Percentiles rank a stretch among this genome's conserved stretches.
Conservation (phyloP, 257 asterid species). For the Petunia secreta region DNA sequence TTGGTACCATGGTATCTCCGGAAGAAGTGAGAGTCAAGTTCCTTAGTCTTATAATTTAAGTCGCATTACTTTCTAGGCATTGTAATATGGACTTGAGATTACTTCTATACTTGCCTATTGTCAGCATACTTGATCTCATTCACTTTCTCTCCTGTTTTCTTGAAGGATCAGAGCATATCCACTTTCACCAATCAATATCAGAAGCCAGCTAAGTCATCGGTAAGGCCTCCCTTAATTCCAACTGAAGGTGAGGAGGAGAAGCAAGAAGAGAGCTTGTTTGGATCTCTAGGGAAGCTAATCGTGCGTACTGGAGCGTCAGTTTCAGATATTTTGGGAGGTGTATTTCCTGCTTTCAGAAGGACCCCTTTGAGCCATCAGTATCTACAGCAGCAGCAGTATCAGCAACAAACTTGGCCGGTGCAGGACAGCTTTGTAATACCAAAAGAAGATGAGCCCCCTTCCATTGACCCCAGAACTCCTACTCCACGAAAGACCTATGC, state of each 20-base stretch:
- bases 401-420: constrained; percentile 66
- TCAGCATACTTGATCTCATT: not conserved
- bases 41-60: not conserved
- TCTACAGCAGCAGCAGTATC: constrained; percentile 45
- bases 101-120: not conserved
- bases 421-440: constrained; percentile 86
- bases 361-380: constrained; percentile 42
- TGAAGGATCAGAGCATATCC: constrained; percentile 50
- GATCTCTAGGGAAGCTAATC: constrained; percentile 59
- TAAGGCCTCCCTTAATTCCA: constrained; percentile 73
- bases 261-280: constrained; percentile 71
- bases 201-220: constrained; percentile 59
- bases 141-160: constrained; percentile 24
- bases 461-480: constrained; percentile 70
- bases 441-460: constrained; percentile 80
- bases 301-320: constrained; percentile 69
- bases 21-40: constrained; percentile 61
- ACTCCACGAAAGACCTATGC: constrained; percentile 93
- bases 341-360: constrained; percentile 66
- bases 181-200: constrained; percentile 43
- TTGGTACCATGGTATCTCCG: constrained; percentile 62
- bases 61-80: not conserved
- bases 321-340: constrained; percentile 64
- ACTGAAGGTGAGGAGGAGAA: constrained; percentile 73
- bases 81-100: not conserved